Conservation (phyloP, 73 alveolate species). For the Tetrahymena elliotti region DNA sequence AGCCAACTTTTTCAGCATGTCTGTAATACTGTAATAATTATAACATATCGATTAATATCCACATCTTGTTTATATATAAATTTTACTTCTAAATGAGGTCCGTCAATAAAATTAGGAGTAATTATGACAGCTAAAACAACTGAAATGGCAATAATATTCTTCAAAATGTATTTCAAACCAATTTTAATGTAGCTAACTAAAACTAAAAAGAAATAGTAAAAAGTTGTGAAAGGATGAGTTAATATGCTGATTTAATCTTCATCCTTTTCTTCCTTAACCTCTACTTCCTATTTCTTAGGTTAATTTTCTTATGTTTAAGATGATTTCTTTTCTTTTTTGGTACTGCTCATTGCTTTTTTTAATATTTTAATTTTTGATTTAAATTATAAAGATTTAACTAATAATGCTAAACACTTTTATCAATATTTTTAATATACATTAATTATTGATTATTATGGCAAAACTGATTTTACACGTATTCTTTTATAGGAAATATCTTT, state of each 20-base stretch:
- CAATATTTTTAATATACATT: not conserved
- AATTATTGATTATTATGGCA: not conserved
- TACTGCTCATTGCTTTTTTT: not conserved
- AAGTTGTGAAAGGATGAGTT: conserved; percentile 18
- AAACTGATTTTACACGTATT: not conserved
- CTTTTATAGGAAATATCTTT: not conserved
- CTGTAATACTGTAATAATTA: not conserved
- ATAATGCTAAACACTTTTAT: not conserved
- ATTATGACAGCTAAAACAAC: not conserved
- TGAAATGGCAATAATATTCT: not conserved
- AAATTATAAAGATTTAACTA: not conserved
- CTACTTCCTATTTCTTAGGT: not conserved
- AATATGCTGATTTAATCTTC: conserved; percentile 16
- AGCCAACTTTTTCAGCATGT: conserved; percentile 41
- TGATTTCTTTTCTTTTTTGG: not conserved
- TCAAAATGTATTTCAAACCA: not conserved
- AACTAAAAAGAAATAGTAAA: conserved; percentile 8
- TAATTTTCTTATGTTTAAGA: not conserved
- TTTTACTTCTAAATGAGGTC: conserved; percentile 17
- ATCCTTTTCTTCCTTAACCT: not conserved
- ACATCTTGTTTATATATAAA: not conserved
- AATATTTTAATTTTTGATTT: not conserved
- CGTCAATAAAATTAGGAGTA: conserved; percentile 16
- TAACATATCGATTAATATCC: not conserved
- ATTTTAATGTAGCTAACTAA: conserved; percentile 7